Conservation (phyloP, 441 rosid genomes). For the Arabidopsis hybrid region DNA sequence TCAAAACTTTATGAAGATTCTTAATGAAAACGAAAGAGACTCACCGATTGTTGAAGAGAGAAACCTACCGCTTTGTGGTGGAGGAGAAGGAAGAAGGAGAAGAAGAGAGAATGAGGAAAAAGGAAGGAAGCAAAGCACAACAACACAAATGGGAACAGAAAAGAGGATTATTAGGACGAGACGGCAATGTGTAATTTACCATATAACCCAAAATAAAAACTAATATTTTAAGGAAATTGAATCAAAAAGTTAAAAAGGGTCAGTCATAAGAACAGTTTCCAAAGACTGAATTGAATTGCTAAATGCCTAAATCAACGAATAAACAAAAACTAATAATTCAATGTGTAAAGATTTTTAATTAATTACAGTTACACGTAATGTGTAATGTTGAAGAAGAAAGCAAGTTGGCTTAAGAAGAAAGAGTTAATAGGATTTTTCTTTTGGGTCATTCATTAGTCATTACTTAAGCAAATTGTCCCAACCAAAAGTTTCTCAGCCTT, state of each 20-base stretch:
- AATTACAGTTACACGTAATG: neutral
- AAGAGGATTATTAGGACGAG: conserved; percentile 41
- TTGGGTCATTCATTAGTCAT: neutral
- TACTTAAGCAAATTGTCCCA: too few relatives aligned
- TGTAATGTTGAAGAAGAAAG: conserved; percentile 11
- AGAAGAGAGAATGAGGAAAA: conserved; percentile 24
- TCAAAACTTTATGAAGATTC: neutral
- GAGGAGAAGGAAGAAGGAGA: conserved; percentile 8
- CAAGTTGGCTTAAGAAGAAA: conserved; percentile 29
- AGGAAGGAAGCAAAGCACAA: conserved; percentile 24
- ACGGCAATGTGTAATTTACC: conserved; percentile 59
- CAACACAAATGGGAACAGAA: conserved; percentile 38
- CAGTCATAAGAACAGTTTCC: conserved; percentile 44
- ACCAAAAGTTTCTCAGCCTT: too few relatives aligned
- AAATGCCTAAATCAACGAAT: conserved; percentile 27
- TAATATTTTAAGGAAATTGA: neutral
- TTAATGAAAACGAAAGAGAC: neutral
- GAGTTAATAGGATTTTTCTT: neutral
- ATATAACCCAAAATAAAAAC: conserved; percentile 46
- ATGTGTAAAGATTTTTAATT: neutral
- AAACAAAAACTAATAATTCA: neutral
- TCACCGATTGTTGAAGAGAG: conserved; percentile 21
- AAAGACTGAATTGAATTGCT: conserved; percentile 27
- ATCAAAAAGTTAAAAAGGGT: conserved; percentile 13
- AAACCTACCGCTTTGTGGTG: conserved; percentile 29